Conservation (phyloP, 306 rosid genomes). For the Crotalaria pallida region DNA sequence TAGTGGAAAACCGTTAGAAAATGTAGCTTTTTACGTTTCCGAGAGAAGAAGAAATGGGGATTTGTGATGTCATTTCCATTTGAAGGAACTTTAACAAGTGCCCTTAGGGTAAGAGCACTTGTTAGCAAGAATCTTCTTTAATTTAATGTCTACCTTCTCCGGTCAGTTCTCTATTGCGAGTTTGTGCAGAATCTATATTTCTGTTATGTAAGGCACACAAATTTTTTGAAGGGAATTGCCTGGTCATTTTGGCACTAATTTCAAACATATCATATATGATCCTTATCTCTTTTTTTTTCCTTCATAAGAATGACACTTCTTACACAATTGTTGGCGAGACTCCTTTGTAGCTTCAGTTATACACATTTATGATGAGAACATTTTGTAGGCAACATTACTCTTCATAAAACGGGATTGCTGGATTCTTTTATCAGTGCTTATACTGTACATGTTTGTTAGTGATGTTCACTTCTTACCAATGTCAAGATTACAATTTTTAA, state of each 20-base stretch:
- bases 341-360: neutral
- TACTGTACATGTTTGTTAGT: slow-evolving; percentile 3
- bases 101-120: too few species aligned
- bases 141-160: neutral
- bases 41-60: too few species aligned
- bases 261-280: neutral
- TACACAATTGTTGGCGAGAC: neutral
- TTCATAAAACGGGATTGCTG: neutral
- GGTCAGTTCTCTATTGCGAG: neutral
- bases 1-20: too few species aligned
- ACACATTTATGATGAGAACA: neutral
- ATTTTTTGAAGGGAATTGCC: slow-evolving; percentile 4
- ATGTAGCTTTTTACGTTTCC: too few species aligned
- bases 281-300: neutral
- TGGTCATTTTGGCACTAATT: slow-evolving; percentile 16
- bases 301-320: neutral
- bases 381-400: neutral
- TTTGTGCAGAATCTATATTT: slow-evolving; percentile 7
- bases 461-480: neutral
- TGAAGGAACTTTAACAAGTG: too few species aligned
- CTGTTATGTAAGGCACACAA: neutral
- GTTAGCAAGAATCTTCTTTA: neutral
- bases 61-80: too few species aligned
- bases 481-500: neutral
- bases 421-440: neutral